These are phyloP conservation scores for Nigrograna mackinnonii DNA, from an alignment of 2,329 filamentous ascomycete genomes.

Conservation along the genomic window DNA sequence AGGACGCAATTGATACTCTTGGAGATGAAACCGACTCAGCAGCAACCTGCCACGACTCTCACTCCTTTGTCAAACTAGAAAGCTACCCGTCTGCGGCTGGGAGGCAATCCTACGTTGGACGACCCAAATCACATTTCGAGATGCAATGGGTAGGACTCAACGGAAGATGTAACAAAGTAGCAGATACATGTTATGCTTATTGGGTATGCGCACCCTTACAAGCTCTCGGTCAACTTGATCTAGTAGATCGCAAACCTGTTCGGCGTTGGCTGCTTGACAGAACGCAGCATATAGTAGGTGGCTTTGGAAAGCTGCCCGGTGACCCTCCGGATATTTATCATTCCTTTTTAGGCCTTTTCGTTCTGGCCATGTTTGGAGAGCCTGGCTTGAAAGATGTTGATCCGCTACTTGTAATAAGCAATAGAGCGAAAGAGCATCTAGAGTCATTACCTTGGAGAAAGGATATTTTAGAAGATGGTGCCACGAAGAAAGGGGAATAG, in stretches of 20 bases:
- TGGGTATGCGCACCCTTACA: constrained; percentile 74
- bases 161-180: constrained; percentile 85
- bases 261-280: constrained; percentile 81
- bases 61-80: constrained; percentile 40
- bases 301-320: constrained; percentile 51
- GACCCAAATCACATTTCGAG: constrained; percentile 66
- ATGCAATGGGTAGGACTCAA: constrained; percentile 75
- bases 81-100: constrained; percentile 29
- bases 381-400: constrained; percentile 72
- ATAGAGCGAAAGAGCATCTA: constrained; percentile 49
- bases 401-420: constrained; percentile 74
- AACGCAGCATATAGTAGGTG: constrained; percentile 79
- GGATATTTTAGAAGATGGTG: constrained; percentile 28
- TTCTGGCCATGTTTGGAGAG: constrained; percentile 75
- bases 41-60: constrained; percentile 44
- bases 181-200: constrained; percentile 95
- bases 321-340: constrained; percentile 74
- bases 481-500: too few species aligned
- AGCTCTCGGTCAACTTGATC: constrained; percentile 45
- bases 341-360: constrained; percentile 83
- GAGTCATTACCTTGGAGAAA: constrained; percentile 42
- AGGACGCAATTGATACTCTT: constrained; percentile 44
- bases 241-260: constrained; percentile 64
- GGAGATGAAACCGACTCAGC: constrained; percentile 42
- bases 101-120: constrained; percentile 36